Evolutionary conservation across 345 rosid genomes (phyloP).

Genomic region (Dipteronia sinensis): DNA sequence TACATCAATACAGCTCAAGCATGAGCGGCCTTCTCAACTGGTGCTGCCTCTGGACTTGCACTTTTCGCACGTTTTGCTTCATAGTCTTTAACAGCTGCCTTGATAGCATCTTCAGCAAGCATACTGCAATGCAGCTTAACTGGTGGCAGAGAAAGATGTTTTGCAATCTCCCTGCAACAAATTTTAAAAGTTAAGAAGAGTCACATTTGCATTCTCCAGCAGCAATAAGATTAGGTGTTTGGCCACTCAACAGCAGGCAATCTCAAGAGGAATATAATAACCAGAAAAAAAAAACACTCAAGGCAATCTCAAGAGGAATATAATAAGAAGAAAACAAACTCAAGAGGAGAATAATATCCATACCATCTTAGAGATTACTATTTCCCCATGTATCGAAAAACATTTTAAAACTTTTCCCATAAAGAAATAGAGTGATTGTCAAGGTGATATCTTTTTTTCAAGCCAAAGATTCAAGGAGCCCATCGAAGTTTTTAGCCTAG

Average conservation of each 20-base stretch:
- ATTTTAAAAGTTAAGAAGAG: neutral
- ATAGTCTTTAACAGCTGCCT: constrained; percentile 94
- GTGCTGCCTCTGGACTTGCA: constrained; percentile 25
- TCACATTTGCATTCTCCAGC: neutral
- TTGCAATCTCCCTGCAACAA: constrained; percentile 76
- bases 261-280: neutral
- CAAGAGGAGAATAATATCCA: too few species aligned
- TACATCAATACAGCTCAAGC: constrained; percentile 40
- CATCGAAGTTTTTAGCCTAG: too few species aligned
- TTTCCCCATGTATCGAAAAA: neutral
- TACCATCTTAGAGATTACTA: neutral
- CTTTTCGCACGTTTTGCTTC: constrained; percentile 64
- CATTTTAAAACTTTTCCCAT: neutral
- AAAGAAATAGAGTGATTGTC: neutral
- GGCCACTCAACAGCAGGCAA: neutral
- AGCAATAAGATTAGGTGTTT: neutral
- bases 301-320: too few species aligned
- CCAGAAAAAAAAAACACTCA: neutral
- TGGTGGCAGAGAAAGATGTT: constrained; percentile 97
- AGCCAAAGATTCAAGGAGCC: too few species aligned
- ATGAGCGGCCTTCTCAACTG: constrained; percentile 49
- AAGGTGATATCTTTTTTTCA: too few species aligned
- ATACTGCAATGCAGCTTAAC: constrained; percentile 99
- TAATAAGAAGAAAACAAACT: too few species aligned
- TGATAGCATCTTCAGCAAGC: constrained; percentile 99